These are phyloP conservation scores for Hymenoscyphus scutula DNA, from an alignment of 2,329 filamentous ascomycete genomes.

Conservation along the genomic window DNA sequence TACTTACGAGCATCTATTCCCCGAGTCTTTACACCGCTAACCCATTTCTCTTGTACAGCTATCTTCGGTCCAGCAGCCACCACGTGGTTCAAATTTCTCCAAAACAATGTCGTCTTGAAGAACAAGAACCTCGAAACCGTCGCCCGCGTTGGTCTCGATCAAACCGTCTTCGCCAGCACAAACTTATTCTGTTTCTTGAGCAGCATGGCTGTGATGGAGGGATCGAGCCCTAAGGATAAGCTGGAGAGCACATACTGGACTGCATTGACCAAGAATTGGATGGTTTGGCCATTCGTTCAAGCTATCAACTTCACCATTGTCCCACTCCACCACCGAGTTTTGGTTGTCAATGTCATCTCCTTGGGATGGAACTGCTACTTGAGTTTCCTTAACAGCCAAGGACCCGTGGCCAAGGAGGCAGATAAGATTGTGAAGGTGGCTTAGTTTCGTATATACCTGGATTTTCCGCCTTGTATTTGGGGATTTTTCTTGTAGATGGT, in stretches of 20 bases:
- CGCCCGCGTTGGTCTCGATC: slow-evolving; percentile 63
- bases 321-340: slow-evolving; percentile 64
- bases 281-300: slow-evolving; percentile 69
- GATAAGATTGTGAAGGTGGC: neutral
- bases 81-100: slow-evolving; percentile 67
- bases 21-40: slow-evolving; percentile 18
- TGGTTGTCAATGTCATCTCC: slow-evolving; percentile 68
- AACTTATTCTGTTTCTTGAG: slow-evolving; percentile 66
- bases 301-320: slow-evolving; percentile 68
- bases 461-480: neutral
- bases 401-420: slow-evolving; percentile 3
- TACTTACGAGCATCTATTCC: slow-evolving; percentile 40
- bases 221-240: slow-evolving; percentile 57
- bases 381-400: slow-evolving; percentile 36
- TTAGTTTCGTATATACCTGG: neutral
- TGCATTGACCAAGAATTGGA: slow-evolving; percentile 66
- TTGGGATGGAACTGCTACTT: slow-evolving; percentile 52
- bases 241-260: slow-evolving; percentile 56
- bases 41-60: slow-evolving; percentile 39
- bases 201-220: slow-evolving; percentile 66
- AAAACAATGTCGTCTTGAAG: slow-evolving; percentile 56
- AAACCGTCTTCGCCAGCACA: slow-evolving; percentile 62
- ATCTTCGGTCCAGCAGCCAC: slow-evolving; percentile 71
- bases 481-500: neutral
- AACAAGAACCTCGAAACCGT: slow-evolving; percentile 58